A percentile compares a stretch with the other conserved stretches of the same genome.
Conservation (phyloP, 495 filamentous ascomycete species). For the Amorphotheca resinae region DNA sequence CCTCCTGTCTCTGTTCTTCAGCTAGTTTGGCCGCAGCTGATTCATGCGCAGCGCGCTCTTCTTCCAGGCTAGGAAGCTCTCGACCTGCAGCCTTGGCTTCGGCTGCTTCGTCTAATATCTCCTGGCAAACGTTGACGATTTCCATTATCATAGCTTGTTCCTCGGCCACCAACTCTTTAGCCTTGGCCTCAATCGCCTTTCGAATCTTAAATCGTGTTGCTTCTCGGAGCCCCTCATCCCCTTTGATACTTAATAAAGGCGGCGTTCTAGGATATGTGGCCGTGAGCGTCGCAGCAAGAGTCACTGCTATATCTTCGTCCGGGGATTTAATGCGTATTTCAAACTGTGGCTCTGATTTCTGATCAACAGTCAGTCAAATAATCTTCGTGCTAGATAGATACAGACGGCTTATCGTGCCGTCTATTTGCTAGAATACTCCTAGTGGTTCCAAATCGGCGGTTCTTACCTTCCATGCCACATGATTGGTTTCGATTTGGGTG, state of each 20-base stretch:
- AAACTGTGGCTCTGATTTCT: constrained; percentile 72
- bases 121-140: constrained; percentile 68
- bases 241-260: constrained; percentile 60
- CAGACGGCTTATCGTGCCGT: too few species aligned
- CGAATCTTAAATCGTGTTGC: constrained; percentile 54
- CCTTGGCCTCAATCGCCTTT: constrained; percentile 54
- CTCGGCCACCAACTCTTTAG: constrained; percentile 44
- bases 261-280: constrained; percentile 87
- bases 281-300: constrained; percentile 58
- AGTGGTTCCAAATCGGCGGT: too few species aligned
- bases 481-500: constrained; percentile 50
- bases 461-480: constrained; percentile 77
- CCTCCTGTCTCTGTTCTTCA: constrained; percentile 34
- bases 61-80: constrained; percentile 75
- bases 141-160: constrained; percentile 81
- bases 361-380: not conserved
- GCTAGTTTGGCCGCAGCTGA: constrained; percentile 36
- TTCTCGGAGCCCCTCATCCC: constrained; percentile 47
- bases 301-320: constrained; percentile 51
- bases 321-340: constrained; percentile 61
- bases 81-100: constrained; percentile 55
- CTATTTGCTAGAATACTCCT: too few species aligned
- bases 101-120: constrained; percentile 79
- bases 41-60: constrained; percentile 65
- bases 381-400: not conserved